phyloP scores from a whole-genome alignment of 768 basidiomycete species.

The Gautieria morchelliformis region DNA sequence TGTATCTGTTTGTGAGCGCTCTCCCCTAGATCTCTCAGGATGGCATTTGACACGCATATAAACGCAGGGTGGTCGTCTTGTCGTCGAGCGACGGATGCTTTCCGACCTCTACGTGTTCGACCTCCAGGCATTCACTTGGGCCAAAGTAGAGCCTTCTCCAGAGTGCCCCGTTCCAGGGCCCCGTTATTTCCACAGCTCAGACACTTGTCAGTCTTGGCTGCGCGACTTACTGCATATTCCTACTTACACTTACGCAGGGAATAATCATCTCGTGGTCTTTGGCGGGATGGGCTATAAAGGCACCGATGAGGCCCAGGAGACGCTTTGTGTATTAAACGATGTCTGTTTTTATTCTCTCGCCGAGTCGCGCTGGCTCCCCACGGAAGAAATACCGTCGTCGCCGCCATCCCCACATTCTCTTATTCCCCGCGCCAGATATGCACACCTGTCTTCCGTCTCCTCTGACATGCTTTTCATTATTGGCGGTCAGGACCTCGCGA shows the following conservation, averaged over 20 bases:
- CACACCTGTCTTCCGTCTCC: slow-evolving; percentile 85
- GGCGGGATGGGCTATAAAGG: slow-evolving; percentile 89
- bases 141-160: slow-evolving; percentile 45
- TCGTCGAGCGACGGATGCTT: slow-evolving; percentile 80
- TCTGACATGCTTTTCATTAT: slow-evolving; percentile 81
- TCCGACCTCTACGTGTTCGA: slow-evolving; percentile 88
- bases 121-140: slow-evolving; percentile 74
- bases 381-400: slow-evolving; percentile 5
- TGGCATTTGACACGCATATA: not conserved
- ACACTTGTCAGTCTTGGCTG: slow-evolving; percentile 48
- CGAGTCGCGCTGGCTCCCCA: slow-evolving; percentile 61
- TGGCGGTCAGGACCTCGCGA: slow-evolving; percentile 90
- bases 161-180: slow-evolving; percentile 70
- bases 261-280: slow-evolving; percentile 83
- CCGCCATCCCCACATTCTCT: slow-evolving; percentile 32
- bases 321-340: slow-evolving; percentile 87
- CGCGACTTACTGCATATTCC: not conserved
- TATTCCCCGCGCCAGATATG: slow-evolving; percentile 81
- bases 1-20: slow-evolving; percentile 77
- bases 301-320: slow-evolving; percentile 60
- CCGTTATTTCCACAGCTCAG: slow-evolving; percentile 92
- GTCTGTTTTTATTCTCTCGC: slow-evolving; percentile 81
- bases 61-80: slow-evolving; percentile 72
- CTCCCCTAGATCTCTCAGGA: not conserved
- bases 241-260: slow-evolving; percentile 43